Conservation (phyloP, 2,329 filamentous ascomycete species). For the Hymenoscyphus albidus region DNA sequence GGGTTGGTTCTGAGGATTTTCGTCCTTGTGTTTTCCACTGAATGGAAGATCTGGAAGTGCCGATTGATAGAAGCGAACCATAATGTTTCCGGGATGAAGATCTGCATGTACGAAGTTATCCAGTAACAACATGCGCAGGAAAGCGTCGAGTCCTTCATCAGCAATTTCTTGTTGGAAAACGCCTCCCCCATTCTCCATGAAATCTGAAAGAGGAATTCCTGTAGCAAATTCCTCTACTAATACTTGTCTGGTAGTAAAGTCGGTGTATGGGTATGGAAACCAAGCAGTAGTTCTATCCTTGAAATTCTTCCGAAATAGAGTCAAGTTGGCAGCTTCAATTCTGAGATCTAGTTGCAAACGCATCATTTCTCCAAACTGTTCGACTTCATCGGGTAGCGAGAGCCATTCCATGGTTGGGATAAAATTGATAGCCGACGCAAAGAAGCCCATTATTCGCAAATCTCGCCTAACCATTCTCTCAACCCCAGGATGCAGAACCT, state of each 20-base stretch:
- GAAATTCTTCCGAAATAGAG: slow-evolving; percentile 86
- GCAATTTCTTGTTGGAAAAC: slow-evolving; percentile 93
- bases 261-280: slow-evolving; percentile 91
- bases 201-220: slow-evolving; percentile 85
- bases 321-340: slow-evolving; percentile 88
- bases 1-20: slow-evolving; percentile 46
- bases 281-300: slow-evolving; percentile 85
- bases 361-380: slow-evolving; percentile 98
- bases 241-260: slow-evolving; percentile 88
- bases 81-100: slow-evolving; percentile 95
- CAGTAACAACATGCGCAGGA: slow-evolving; percentile 91
- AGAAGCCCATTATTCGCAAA: slow-evolving; percentile 88
- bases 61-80: slow-evolving; percentile 96
- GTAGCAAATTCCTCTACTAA: slow-evolving; percentile 94
- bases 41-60: slow-evolving; percentile 64
- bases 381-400: slow-evolving; percentile 89
- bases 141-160: slow-evolving; percentile 90
- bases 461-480: slow-evolving; percentile 89
- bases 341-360: slow-evolving; percentile 90
- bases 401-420: slow-evolving; percentile 97
- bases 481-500: slow-evolving; percentile 88
- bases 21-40: slow-evolving; percentile 28
- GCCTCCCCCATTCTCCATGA: slow-evolving; percentile 86
- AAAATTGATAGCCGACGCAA: slow-evolving; percentile 76
- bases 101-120: slow-evolving; percentile 98